phyloP scores from a whole-genome alignment of 208 protist species.

The Crithidia bombi region DNA sequence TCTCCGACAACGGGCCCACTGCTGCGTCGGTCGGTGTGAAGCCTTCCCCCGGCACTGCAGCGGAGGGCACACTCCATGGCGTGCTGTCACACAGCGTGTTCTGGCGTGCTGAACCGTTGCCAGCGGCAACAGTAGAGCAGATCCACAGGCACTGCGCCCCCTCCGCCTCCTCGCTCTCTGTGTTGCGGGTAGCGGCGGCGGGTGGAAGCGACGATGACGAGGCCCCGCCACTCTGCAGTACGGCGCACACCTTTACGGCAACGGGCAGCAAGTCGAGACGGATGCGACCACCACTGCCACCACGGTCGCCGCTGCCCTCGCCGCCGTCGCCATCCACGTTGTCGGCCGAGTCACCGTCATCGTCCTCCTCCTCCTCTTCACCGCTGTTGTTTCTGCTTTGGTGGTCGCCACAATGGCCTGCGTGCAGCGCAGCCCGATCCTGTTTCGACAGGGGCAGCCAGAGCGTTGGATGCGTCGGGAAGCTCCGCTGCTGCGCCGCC shows the following conservation, averaged over 20 bases:
- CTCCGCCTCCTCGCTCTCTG: conserved; percentile 7
- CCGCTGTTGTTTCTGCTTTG: neutral
- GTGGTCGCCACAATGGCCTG: neutral
- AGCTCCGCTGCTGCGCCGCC: conserved; percentile 24
- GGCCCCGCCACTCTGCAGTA: conserved; percentile 4
- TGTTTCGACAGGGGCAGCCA: conserved; percentile 25
- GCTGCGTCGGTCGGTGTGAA: neutral
- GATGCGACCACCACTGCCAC: neutral
- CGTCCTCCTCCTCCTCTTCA: neutral
- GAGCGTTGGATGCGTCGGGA: conserved; percentile 29
- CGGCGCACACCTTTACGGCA: conserved; percentile 28
- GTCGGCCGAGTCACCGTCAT: neutral
- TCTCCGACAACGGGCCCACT: conserved; percentile 1
- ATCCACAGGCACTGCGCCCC: conserved; percentile 26
- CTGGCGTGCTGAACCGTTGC: neutral
- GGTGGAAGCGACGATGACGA: neutral
- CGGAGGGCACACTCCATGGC: conserved; percentile 19
- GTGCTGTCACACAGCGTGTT: conserved; percentile 23
- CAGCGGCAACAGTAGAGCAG: conserved; percentile 4
- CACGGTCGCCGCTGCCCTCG: neutral
- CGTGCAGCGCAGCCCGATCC: conserved; percentile 15
- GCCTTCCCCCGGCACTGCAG: neutral
- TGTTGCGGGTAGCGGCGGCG: neutral
- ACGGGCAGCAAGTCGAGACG: conserved; percentile 23
- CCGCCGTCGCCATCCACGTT: neutral